Conservation (phyloP, 2,329 filamentous ascomycete genomes). For the Hypoxylon sp. region DNA sequence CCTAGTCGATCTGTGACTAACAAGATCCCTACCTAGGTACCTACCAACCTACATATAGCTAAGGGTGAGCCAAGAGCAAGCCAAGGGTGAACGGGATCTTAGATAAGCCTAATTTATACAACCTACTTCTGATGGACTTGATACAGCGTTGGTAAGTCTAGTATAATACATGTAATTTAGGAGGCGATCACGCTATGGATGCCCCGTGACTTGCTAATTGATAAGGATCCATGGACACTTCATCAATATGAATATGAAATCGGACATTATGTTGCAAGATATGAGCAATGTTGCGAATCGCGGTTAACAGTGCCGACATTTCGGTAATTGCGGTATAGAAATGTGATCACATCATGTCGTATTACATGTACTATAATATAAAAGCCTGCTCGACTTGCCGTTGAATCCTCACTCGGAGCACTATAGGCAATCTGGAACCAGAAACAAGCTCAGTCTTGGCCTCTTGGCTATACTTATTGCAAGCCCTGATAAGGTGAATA, state of each 20-base stretch:
- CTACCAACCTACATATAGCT: too few species aligned
- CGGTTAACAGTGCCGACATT: conserved; percentile 36
- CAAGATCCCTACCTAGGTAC: background rate
- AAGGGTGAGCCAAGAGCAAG: too few species aligned
- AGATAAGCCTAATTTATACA: conserved; percentile 34
- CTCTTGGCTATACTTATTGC: conserved; percentile 40
- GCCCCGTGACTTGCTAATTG: conserved; percentile 27
- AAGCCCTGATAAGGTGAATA: conserved; percentile 41
- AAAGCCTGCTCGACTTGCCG: conserved; percentile 37
- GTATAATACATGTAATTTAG: conserved; percentile 20
- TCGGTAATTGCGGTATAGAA: conserved; percentile 37
- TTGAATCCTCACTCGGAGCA: conserved; percentile 29
- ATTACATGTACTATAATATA: conserved; percentile 43
- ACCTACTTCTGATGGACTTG: conserved; percentile 1
- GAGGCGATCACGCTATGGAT: conserved; percentile 28
- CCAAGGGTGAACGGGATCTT: conserved; percentile 20
- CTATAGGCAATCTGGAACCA: conserved; percentile 42
- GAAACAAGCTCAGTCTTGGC: conserved; percentile 46
- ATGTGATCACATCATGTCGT: conserved; percentile 40
- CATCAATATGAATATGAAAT: conserved; percentile 17
- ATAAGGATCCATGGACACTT: conserved; percentile 15
- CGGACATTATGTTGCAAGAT: conserved; percentile 26
- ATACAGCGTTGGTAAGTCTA: conserved; percentile 5
- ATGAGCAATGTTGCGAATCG: conserved; percentile 18
- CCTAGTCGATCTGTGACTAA: conserved; percentile 7